Conservation (phyloP, 2,329 filamentous ascomycete genomes). For the Botrytis medusae region DNA sequence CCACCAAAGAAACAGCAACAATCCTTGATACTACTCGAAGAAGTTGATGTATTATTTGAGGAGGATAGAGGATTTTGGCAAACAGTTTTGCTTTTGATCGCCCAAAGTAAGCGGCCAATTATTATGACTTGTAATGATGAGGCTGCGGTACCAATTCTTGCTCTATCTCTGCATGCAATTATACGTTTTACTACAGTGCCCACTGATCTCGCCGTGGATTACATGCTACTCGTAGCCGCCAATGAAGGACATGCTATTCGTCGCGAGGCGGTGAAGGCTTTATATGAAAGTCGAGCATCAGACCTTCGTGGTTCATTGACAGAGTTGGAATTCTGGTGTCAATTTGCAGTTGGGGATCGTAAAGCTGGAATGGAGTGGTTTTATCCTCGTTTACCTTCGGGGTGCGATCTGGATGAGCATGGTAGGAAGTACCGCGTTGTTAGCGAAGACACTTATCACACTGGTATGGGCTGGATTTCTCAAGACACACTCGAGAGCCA, state of each 20-base stretch:
- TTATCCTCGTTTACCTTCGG: constrained; percentile 71
- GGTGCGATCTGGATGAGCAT: constrained; percentile 64
- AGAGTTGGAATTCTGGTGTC: constrained; percentile 95
- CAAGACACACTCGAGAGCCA: constrained; percentile 55
- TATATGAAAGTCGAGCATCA: constrained; percentile 67
- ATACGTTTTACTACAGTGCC: constrained; percentile 72
- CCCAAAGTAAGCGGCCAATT: constrained; percentile 85
- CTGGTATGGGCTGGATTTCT: constrained; percentile 75
- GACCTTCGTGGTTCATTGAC: constrained; percentile 81
- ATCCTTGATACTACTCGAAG: constrained; percentile 89
- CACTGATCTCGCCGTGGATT: constrained; percentile 69
- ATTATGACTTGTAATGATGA: constrained; percentile 96
- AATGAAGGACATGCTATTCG: constrained; percentile 82
- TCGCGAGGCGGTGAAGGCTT: constrained; percentile 62
- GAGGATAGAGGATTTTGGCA: constrained; percentile 96
- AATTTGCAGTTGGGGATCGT: constrained; percentile 88
- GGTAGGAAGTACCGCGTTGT: constrained; percentile 73
- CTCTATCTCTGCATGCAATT: constrained; percentile 79
- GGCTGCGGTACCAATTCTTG: constrained; percentile 70
- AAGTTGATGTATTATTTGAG: constrained; percentile 90
- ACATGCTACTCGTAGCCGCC: constrained; percentile 78
- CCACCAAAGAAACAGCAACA: constrained; percentile 67
- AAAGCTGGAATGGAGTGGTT: constrained; percentile 91
- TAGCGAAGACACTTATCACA: constrained; percentile 75
- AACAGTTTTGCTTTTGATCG: constrained; percentile 73